Evolutionary conservation across 768 basidiomycete genomes (phyloP), one percentile per base, ranked within the genome.

Genomic region (Psilocybe azurescens): DNA sequence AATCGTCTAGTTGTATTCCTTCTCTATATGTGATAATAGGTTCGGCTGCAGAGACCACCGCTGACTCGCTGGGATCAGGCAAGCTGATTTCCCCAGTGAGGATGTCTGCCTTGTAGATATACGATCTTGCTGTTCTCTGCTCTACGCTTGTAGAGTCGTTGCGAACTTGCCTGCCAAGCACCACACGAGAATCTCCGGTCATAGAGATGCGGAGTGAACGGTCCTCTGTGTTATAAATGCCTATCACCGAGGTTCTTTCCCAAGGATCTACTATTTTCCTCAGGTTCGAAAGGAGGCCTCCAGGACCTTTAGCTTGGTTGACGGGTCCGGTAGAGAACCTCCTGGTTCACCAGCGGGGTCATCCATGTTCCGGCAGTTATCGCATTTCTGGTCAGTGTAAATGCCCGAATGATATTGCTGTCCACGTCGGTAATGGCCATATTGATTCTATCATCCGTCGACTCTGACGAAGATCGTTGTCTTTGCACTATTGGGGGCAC

Each of bases 161-260:
- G 1, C 53, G 54, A 1, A 72, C 63, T 1, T 75, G 77, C 24
- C 83, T 72, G 0, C 84, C 84, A 11, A 84, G 73, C 3, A 86
- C 73, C 2, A 84, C 84, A 44, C 83, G 80, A 4, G 78, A 81
- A 63, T 83, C 81, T 0, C 84, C 83, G 0, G 80, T 79, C 24
- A 80, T 66, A 1, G 82, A 79, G 14, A 83, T 70, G 59, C 77
- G 79, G 1, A 85, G 70, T 5, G 73, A 65, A 3, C 78, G 71
- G 16, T 75, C 70, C 41, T 74, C 69, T 7, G 70, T 70, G 53
- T 86, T 80, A 68, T 79, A 85, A 59, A 84, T 73, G 3, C 77
- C 75, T 30, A 85, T 68, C 13, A 84, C 16, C 33, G 10, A 10
- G 7, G 33, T 6, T 36, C 20, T 20, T 20, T 20, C 33, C 33